phyloP scores from a whole-genome alignment of 805 yeast species.

The Torulaspora delbrueckii region DNA sequence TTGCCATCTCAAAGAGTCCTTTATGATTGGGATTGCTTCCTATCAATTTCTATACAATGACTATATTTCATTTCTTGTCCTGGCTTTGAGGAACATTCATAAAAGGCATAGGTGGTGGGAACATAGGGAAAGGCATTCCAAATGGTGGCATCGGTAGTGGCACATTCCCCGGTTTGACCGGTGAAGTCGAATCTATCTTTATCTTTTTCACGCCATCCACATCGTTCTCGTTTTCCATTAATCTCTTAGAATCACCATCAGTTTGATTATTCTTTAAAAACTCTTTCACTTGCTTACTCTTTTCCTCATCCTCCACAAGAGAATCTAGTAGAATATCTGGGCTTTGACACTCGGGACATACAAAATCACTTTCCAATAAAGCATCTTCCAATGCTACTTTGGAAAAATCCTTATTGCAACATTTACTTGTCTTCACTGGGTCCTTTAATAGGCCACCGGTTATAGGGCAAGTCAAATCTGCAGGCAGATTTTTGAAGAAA shows the following conservation, averaged over 20 bases:
- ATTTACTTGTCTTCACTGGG: constrained; percentile 76
- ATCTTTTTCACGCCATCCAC: constrained; percentile 8
- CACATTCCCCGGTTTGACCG: constrained; percentile 1
- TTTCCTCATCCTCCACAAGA: constrained; percentile 55
- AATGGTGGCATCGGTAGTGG: constrained; percentile 30
- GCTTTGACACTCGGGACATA: constrained; percentile 80
- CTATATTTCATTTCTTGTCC: neutral
- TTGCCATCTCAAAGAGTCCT: too few relatives aligned
- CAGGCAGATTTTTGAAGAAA: constrained; percentile 42
- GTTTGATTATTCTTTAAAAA: constrained; percentile 40
- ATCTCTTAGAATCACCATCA: constrained; percentile 6
- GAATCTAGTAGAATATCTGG: constrained; percentile 75
- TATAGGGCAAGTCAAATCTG: constrained; percentile 65
- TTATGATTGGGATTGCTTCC: too few relatives aligned
- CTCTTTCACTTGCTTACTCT: constrained; percentile 49
- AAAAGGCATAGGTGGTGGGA: constrained; percentile 37
- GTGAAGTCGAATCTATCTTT: constrained; percentile 2
- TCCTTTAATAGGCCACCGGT: constrained; percentile 56
- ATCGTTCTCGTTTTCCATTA: constrained; percentile 1
- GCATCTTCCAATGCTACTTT: constrained; percentile 58
- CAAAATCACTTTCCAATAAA: constrained; percentile 76
- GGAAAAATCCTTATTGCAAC: constrained; percentile 61
- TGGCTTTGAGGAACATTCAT: constrained; percentile 8
- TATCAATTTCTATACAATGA: too few relatives aligned
- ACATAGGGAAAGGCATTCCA: constrained; percentile 36